Conservation (phyloP, 306 rosid species). For the Prunus mume region DNA sequence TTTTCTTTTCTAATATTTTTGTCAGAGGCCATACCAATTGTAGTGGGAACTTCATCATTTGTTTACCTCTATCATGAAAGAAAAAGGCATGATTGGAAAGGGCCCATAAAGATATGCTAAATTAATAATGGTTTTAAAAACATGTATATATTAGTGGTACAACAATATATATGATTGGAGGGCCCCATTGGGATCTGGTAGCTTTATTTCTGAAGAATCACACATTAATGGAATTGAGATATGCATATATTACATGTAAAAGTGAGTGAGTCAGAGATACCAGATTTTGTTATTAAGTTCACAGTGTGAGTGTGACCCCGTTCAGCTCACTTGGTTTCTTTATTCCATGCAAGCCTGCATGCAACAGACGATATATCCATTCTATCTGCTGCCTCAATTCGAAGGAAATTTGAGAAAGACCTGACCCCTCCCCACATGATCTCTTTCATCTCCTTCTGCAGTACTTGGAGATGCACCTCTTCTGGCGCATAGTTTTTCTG, state of each 20-base stretch:
- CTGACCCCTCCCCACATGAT: background rate
- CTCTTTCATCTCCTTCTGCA: background rate
- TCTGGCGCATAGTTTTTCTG: background rate
- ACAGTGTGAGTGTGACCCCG: constrained; percentile 7
- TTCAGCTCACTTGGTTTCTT: constrained; percentile 31
- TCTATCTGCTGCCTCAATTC: constrained; percentile 1
- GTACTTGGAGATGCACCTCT: background rate
- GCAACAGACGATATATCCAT: background rate
- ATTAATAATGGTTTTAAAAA: background rate
- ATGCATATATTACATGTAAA: background rate
- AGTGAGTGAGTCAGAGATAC: constrained; percentile 4
- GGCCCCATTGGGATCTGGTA: constrained; percentile 4
- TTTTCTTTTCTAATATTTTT: background rate
- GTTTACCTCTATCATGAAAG: background rate
- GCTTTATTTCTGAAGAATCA: background rate
- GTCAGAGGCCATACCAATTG: constrained; percentile 11
- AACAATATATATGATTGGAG: constrained; percentile 18
- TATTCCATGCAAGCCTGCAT: constrained; percentile 8
- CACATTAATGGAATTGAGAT: background rate
- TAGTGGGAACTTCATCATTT: background rate
- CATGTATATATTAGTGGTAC: background rate
- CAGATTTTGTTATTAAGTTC: background rate
- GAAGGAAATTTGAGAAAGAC: background rate
- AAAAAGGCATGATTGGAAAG: constrained; percentile 4
- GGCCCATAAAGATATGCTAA: constrained; percentile 18